phyloP scores from a whole-genome alignment of 1,284 basidiomycete genomes.

The Ganoderma sinense region DNA sequence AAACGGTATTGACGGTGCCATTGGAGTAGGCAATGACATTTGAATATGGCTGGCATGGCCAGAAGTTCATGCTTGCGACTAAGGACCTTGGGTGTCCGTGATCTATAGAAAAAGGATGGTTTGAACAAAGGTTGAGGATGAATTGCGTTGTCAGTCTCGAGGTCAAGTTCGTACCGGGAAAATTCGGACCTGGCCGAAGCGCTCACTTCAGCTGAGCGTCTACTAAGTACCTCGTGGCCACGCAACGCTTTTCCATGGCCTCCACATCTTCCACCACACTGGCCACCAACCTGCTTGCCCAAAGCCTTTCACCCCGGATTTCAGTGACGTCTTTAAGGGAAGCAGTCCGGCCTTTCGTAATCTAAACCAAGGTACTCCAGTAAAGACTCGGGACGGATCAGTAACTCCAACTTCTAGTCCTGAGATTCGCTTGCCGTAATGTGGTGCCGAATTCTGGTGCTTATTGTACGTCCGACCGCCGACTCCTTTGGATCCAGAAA shows the following conservation, averaged over 20 bases:
- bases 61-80: neutral
- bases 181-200: neutral
- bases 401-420: neutral
- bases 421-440: neutral
- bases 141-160: neutral
- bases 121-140: no score
- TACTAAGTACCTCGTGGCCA: no score
- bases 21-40: neutral
- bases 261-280: neutral
- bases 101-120: no score
- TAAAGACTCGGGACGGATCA: neutral
- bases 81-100: neutral
- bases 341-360: no score
- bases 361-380: no score
- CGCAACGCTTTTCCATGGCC: neutral
- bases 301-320: neutral
- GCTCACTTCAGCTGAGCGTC: neutral
- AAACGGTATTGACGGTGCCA: neutral
- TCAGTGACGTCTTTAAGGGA: neutral
- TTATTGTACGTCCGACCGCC: neutral
- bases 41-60: neutral
- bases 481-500: neutral
- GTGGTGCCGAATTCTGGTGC: neutral
- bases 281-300: neutral
- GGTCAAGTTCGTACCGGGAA: no score